A percentile compares a stretch with the other conserved stretches of the same genome.
These are phyloP conservation scores for Coemansia sp. DNA, from an alignment of 192 early-diverging fungal species.

Conservation along the genomic window DNA sequence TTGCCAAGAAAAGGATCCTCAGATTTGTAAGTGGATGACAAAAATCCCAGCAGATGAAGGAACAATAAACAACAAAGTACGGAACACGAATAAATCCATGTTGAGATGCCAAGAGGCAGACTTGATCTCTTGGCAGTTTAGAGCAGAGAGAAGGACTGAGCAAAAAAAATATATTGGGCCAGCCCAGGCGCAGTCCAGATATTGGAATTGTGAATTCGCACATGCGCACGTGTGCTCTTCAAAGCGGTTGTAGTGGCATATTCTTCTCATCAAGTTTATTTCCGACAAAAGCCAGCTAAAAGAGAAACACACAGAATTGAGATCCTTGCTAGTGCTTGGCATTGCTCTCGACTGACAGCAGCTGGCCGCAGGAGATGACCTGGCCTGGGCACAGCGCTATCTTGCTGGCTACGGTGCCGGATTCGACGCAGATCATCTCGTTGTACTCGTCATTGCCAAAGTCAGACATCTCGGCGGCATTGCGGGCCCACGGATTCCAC, in stretches of 20 bases:
- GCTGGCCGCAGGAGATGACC: slow-evolving; percentile 73
- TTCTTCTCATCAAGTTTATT: not conserved
- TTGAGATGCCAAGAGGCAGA: too few relatives aligned
- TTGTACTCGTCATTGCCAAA: slow-evolving; percentile 86
- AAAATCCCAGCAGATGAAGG: not conserved
- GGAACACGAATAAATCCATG: not conserved
- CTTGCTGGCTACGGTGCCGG: slow-evolving; percentile 67
- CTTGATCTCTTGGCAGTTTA: too few relatives aligned
- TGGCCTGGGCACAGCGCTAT: slow-evolving; percentile 67
- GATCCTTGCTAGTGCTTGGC: not conserved
- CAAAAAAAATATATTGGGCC: too few relatives aligned
- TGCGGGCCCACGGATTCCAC: slow-evolving; percentile 97
- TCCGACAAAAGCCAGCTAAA: not conserved
- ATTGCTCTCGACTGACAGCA: slow-evolving; percentile 40
- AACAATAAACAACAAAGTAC: not conserved
- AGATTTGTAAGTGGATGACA: not conserved
- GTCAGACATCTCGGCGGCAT: slow-evolving; percentile 85
- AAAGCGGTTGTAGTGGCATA: too few relatives aligned
- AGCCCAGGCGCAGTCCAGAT: too few relatives aligned
- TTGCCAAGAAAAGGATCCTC: not conserved
- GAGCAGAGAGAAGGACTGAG: too few relatives aligned
- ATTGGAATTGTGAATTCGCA: too few relatives aligned
- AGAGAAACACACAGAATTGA: not conserved
- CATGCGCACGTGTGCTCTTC: too few relatives aligned
- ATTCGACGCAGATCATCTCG: slow-evolving; percentile 90